Evolutionary conservation across 129 eudicot species (phyloP), one percentile per base, ranked within the genome.

Genomic region (Helianthus tuberosus): DNA sequence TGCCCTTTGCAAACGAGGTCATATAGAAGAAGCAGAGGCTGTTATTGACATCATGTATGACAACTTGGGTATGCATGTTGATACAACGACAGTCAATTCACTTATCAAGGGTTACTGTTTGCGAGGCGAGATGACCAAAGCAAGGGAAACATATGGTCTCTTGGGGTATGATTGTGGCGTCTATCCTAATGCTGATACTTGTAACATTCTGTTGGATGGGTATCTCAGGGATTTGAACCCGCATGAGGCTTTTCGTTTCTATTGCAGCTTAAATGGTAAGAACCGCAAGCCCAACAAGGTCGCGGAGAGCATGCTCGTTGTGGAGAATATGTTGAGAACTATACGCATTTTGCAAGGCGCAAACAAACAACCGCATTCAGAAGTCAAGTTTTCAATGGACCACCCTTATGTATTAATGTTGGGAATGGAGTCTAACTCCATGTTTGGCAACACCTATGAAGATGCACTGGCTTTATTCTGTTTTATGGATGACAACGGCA

Each of bases 1-100:
- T 49, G 60, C 73, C 3, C 25, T 48, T 49, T 49, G 73, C 29
- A 48, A 68, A 46, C 39, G 25, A 44, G 72, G 57, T 11, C 44
- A 4, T 5, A 12, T 66, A 0, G 13, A 68, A 12, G 60, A 48
- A 13, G 73, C 73, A 6, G 73, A 49, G 73, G 7, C 20, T 68
- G 60, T 49, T 25, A 29, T 68, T 0, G 1, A 68, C 13, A 49
- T 68, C 25, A 68, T 68, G 73, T 3, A 9, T 27, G 27, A 49
- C 5, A 68, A 6, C 8, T 39, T 39, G 1, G 73, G 44, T 49
- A 48, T 5, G 23, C 7, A 3, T 13, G 10, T 12, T 0, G 14
- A 49, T 14, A 12, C 13, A 7, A 44, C 27, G 59, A 68, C 60
- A 13, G 14, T 17, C 9, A 14, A 0, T 13, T 13, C 60, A 13